Evolutionary conservation across 2,329 filamentous ascomycete genomes (phyloP).

Genomic region (Xylariaceae sp.): DNA sequence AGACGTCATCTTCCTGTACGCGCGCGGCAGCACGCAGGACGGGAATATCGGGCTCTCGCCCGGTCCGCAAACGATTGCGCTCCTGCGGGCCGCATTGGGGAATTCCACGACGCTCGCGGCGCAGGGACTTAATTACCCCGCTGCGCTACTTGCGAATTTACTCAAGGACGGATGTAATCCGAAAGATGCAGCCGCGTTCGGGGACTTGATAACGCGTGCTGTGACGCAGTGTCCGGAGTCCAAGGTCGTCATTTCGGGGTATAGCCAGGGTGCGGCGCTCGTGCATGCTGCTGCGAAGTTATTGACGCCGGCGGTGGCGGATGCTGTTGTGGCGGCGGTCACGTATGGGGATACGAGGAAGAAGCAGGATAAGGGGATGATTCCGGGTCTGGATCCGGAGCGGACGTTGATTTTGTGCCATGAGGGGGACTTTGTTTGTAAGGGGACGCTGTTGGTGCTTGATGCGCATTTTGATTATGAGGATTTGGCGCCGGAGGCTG

Average conservation of each 20-base stretch:
- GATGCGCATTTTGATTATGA: constrained; percentile 39
- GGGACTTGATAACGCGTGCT: constrained; percentile 29
- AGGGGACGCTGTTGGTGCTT: constrained; percentile 38
- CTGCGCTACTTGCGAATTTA: constrained; percentile 24
- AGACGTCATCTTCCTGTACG: constrained; percentile 37
- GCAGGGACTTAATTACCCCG: constrained; percentile 27
- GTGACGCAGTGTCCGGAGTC: constrained; percentile 37
- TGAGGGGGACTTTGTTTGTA: constrained; percentile 46
- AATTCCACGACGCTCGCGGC: constrained; percentile 19
- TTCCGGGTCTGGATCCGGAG: constrained; percentile 31
- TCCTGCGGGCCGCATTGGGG: constrained; percentile 42
- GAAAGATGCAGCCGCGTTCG: constrained; percentile 33
- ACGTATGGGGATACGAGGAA: constrained; percentile 41
- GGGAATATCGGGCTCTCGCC: constrained; percentile 35
- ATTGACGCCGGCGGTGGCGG: constrained; percentile 26
- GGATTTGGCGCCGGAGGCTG: constrained; percentile 14
- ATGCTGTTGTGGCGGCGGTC: constrained; percentile 36
- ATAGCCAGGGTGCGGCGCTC: constrained; percentile 41
- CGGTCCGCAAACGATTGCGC: constrained; percentile 40
- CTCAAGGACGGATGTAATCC: constrained; percentile 30
- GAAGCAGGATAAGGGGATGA: constrained; percentile 30
- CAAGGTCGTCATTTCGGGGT: constrained; percentile 38
- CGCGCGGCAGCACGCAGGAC: constrained; percentile 36
- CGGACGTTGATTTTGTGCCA: constrained; percentile 43
- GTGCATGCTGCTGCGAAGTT: constrained; percentile 37